Base-by-base conservation (phyloP, 2,329 filamentous ascomycete species). In the Immersiporthe knoxdaviesiana region DNA sequence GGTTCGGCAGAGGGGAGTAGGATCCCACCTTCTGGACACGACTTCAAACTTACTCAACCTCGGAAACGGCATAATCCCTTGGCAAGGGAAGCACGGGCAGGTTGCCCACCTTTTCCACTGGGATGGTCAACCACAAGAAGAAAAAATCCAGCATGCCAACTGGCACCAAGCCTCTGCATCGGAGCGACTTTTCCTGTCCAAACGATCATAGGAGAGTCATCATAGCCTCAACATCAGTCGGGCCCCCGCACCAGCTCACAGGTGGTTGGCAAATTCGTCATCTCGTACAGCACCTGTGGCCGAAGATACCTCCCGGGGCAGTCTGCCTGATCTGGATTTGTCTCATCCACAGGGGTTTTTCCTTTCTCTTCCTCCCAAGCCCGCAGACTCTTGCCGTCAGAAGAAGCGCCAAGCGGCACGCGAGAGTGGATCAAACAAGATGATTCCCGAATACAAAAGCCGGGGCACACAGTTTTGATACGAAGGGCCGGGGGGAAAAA, bases 1-100 rank as follows among this genome's bases (percentile, higher is more conserved):
- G 92, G 66, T 94, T 94, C 77, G 89, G 89, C n/a, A 76, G 77
- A 66, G 75, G 75, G 3, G 72, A 76, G 56, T 76, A 70, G 52
- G 8, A 7, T 1, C 24, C 37, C 5, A 18, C 14, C 52, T 56
- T 56, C 5, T 30, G 52, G 27, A 18, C 4, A 50, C 16, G 68
- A 37, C 4, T 37, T 37, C 30, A 24, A 10, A 4, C 14, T 58
- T 18, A 58, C 35, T n/a, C 18, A n/a, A 11, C 16, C n/a, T n/a
- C n/a, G n/a, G n/a, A n/a, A n/a, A 59, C 16, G 32, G 32, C 32
- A 37, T 30, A 11, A 11, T 32, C 14, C 52, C 27, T 30, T 4
- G 50, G 52, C 27, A 32, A 56, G 24, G n/a, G 24, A 32, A 56
- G 27, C 52, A 16, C 27, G 24, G 52, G 27, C 24, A 56, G 7